Percentiles rank a stretch among this genome's conserved stretches.
phyloP scores from a whole-genome alignment of 192 early-diverging fungal genomes.

The Spizellomyces punctatus region DNA sequence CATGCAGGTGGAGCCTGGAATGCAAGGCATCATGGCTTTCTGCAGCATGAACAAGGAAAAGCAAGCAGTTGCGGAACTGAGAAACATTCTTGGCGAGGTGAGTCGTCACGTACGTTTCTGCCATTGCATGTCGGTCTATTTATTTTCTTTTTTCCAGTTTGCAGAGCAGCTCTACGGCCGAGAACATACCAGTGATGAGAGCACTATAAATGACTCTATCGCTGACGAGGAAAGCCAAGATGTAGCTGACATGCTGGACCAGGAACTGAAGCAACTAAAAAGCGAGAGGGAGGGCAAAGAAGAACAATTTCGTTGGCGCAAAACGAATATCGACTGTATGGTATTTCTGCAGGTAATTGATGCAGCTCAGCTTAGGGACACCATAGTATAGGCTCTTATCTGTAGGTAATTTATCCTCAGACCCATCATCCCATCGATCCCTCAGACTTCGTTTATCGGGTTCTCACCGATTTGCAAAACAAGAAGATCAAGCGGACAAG shows the following conservation, averaged over 20 bases:
- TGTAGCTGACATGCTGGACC: constrained; percentile 35
- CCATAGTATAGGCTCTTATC: neutral
- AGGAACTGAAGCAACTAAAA: constrained; percentile 31
- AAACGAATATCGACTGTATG: constrained; percentile 47
- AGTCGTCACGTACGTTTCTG: neutral
- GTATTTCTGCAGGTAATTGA: constrained; percentile 38
- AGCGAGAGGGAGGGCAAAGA: neutral
- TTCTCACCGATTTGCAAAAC: constrained; percentile 38
- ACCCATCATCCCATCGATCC: constrained; percentile 36
- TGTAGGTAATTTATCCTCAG: neutral
- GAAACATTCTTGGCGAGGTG: constrained; percentile 37
- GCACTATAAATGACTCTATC: constrained; percentile 3
- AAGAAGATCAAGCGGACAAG: constrained; percentile 43
- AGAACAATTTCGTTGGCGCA: constrained; percentile 38
- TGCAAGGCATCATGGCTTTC: constrained; percentile 44
- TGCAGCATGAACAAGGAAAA: constrained; percentile 33
- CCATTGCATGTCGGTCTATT: neutral
- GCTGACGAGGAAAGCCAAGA: constrained; percentile 20
- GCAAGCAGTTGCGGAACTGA: constrained; percentile 34
- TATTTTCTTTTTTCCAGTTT: constrained; percentile 14
- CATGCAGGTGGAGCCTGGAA: constrained; percentile 41
- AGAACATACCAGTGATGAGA: neutral
- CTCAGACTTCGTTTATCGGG: constrained; percentile 25
- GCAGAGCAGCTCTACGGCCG: constrained; percentile 33
- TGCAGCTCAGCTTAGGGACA: neutral